phyloP scores from a whole-genome alignment of 2,329 filamentous ascomycete genomes.

The Nemania sp. region DNA sequence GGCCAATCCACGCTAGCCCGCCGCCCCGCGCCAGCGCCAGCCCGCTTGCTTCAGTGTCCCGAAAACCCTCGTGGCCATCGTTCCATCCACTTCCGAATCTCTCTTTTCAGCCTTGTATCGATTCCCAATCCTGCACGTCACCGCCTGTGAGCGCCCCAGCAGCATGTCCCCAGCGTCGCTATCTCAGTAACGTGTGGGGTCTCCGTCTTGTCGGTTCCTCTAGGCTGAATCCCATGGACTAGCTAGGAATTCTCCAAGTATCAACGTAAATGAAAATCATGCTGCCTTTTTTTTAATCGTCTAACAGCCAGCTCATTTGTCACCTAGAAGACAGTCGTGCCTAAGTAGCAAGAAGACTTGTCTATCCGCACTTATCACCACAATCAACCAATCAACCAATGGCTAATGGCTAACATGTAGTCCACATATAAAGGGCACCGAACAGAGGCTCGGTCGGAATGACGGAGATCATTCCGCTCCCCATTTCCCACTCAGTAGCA shows the following conservation, averaged over 20 bases:
- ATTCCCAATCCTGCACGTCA: conserved; percentile 51
- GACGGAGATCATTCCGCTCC: conserved; percentile 4
- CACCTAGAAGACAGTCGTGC: conserved; percentile 1
- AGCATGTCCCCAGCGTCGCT: conserved; percentile 27
- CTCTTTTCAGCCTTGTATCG: conserved; percentile 52
- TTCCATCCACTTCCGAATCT: conserved; percentile 42
- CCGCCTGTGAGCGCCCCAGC: conserved; percentile 42
- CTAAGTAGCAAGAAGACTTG: neutral
- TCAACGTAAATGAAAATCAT: neutral
- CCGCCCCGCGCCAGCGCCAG: conserved; percentile 20
- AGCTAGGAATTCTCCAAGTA: neutral
- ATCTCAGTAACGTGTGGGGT: conserved; percentile 40
- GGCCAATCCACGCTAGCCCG: conserved; percentile 28
- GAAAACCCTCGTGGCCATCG: conserved; percentile 36
- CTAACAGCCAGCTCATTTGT: neutral
- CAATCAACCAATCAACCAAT: neutral
- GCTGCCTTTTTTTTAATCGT: neutral
- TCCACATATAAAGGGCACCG: neutral
- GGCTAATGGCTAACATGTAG: neutral
- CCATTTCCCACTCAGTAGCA: neutral
- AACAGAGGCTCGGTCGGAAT: conserved; percentile 9
- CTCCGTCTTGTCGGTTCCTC: conserved; percentile 43
- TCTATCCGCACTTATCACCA: neutral
- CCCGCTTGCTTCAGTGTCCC: conserved; percentile 23
- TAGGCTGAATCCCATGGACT: conserved; percentile 14